Evolutionary conservation across 352 stramenopile genomes (phyloP).

Genomic region (Pythium myriotylum): DNA sequence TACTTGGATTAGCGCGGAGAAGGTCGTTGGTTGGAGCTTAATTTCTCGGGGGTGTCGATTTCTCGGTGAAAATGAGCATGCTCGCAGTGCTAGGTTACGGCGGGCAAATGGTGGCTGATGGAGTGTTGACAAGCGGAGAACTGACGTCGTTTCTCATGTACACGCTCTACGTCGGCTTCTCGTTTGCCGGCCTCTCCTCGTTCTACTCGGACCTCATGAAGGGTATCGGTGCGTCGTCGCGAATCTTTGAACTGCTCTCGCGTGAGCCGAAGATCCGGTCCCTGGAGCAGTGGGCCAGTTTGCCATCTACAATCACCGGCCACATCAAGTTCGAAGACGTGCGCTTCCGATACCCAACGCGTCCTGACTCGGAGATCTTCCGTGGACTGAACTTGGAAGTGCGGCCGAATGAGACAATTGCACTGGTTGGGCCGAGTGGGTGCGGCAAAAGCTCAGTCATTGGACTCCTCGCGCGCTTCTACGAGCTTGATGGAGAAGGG

Average conservation of each 20-base stretch:
- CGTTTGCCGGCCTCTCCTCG: constrained; percentile 87
- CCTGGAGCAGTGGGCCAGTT: constrained; percentile 28
- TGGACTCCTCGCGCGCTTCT: constrained; percentile 75
- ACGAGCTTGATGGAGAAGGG: constrained; percentile 55
- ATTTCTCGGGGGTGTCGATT: constrained; percentile 86
- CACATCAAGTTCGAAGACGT: constrained; percentile 89
- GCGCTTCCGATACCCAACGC: constrained; percentile 65
- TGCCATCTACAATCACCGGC: constrained; percentile 45
- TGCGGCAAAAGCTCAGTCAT: constrained; percentile 77
- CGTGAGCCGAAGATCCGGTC: constrained; percentile 39
- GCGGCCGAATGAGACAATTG: constrained; percentile 66
- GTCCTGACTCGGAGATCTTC: constrained; percentile 59
- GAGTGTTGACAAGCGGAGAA: constrained; percentile 85
- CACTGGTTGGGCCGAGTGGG: constrained; percentile 70
- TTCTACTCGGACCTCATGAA: constrained; percentile 94
- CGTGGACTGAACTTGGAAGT: constrained; percentile 54
- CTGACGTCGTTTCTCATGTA: constrained; percentile 95
- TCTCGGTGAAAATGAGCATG: constrained; percentile 88
- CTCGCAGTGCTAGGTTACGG: constrained; percentile 92
- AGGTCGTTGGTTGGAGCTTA: constrained; percentile 74
- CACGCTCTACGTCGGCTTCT: constrained; percentile 91
- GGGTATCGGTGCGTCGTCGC: constrained; percentile 84
- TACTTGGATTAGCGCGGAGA: constrained; percentile 58
- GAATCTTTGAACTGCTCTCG: constrained; percentile 90
- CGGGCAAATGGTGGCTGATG: constrained; percentile 88